Evolutionary conservation across 2,329 filamentous ascomycete species (phyloP).

Genomic region (Lasiodiplodia citricola): DNA sequence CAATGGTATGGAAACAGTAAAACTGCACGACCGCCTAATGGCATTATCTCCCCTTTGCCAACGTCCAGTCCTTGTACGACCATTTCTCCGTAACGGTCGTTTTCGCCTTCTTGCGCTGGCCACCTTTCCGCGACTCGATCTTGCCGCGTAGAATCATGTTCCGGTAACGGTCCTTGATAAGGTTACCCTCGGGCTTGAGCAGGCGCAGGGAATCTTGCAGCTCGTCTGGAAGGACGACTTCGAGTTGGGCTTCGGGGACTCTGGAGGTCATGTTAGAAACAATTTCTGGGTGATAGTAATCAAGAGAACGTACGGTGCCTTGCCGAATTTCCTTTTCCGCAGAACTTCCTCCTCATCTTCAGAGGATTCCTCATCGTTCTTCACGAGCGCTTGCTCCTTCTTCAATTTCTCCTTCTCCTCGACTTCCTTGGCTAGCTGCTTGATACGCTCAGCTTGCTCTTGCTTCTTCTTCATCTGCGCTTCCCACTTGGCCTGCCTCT

Average conservation of each 20-base stretch:
- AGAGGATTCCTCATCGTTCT: constrained; percentile 38
- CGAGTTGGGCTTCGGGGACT: constrained; percentile 69
- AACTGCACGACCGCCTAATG: not conserved
- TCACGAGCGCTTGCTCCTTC: constrained; percentile 35
- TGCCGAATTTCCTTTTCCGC: constrained; percentile 74
- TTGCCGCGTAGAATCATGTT: constrained; percentile 88
- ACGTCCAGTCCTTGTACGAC: constrained; percentile 91
- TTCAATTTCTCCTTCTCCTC: constrained; percentile 61
- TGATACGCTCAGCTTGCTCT: constrained; percentile 73
- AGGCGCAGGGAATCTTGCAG: constrained; percentile 56
- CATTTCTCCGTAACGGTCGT: constrained; percentile 91
- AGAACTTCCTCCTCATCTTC: constrained; percentile 54
- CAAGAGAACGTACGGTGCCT: constrained; percentile 54
- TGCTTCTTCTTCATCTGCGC: constrained; percentile 74
- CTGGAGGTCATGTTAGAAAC: constrained; percentile 42
- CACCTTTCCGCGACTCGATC: constrained; percentile 79
- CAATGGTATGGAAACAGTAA: not conserved
- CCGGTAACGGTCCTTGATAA: constrained; percentile 89
- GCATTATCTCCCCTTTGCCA: constrained; percentile 38
- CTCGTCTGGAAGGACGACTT: constrained; percentile 57
- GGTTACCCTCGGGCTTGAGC: constrained; percentile 89
- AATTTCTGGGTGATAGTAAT: not conserved
- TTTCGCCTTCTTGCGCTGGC: constrained; percentile 84
- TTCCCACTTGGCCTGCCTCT: constrained; percentile 76
- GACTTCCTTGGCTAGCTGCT: constrained; percentile 70